A percentile compares a stretch with the other conserved stretches of the same genome.
phyloP scores from a whole-genome alignment of 257 asterid species.

The Solanum okadae region DNA sequence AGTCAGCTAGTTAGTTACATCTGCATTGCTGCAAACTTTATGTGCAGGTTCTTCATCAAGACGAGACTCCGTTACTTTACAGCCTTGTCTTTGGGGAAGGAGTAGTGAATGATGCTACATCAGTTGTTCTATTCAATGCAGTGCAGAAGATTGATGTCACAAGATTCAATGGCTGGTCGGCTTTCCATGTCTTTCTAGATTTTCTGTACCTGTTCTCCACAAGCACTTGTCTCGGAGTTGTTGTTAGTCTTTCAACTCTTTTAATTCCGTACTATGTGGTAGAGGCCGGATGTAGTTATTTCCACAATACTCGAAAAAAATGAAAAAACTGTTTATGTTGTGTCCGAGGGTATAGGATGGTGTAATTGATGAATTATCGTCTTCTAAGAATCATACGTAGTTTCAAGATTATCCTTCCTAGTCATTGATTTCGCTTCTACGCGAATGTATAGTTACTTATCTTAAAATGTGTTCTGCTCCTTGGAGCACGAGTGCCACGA shows the following conservation, averaged over 20 bases:
- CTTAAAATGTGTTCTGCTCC: neutral
- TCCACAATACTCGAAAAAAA: neutral
- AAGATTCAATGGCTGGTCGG: conserved; percentile 57
- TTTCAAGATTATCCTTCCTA: neutral
- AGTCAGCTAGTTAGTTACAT: neutral
- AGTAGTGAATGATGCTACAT: conserved; percentile 93
- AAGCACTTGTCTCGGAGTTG: conserved; percentile 81
- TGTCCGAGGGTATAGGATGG: neutral
- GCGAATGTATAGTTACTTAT: neutral
- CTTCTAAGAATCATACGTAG: neutral
- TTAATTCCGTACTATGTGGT: neutral
- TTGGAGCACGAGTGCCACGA: neutral
- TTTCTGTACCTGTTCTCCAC: conserved; percentile 80
- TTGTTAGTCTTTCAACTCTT: neutral
- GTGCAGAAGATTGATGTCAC: conserved; percentile 73
- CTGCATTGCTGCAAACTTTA: neutral
- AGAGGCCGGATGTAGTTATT: neutral
- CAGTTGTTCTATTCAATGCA: conserved; percentile 91
- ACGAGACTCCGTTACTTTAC: conserved; percentile 83
- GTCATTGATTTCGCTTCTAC: neutral
- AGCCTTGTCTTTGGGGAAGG: conserved; percentile 98
- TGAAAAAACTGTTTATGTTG: neutral
- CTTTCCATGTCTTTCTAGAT: conserved; percentile 38
- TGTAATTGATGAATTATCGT: neutral
- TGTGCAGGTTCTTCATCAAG: conserved; percentile 81